Evolutionary conservation across 2,329 filamentous ascomycete species (phyloP).

Genomic region (Phialocephala subalpina): DNA sequence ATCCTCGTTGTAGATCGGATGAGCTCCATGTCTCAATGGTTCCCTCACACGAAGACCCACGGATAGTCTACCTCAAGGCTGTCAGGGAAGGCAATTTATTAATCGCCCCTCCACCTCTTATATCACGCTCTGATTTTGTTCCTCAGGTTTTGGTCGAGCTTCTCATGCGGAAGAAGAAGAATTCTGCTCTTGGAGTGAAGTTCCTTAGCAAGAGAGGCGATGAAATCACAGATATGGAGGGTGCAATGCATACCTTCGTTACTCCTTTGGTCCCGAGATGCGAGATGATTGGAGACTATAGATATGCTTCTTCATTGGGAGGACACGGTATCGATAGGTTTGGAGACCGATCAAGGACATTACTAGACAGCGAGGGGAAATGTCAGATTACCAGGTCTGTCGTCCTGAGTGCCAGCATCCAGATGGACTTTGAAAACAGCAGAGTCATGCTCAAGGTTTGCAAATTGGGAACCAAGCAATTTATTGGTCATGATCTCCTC

Average conservation of each 20-base stretch:
- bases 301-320: conserved; percentile 14
- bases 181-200: conserved; percentile 35
- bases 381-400: conserved; percentile 29
- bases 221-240: conserved; percentile 41
- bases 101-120: conserved; percentile 33
- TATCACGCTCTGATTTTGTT: conserved; percentile 35
- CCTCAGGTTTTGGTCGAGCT: conserved; percentile 25
- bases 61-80: conserved; percentile 28
- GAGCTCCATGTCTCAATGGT: conserved; percentile 19
- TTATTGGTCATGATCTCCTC: conserved; percentile 26
- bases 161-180: conserved; percentile 38
- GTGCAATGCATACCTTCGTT: conserved; percentile 39
- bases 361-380: neutral
- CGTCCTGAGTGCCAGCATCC: conserved; percentile 37
- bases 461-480: conserved; percentile 21
- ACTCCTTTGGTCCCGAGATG: conserved; percentile 34
- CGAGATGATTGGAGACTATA: conserved; percentile 39
- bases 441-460: conserved; percentile 38
- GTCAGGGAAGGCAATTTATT: neutral
- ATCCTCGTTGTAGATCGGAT: conserved; percentile 18
- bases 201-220: conserved; percentile 18
- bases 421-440: conserved; percentile 39
- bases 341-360: neutral
- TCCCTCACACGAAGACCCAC: conserved; percentile 16
- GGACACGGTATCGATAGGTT: conserved; percentile 35